Evolutionary conservation across 305 asterid species (phyloP).

Genomic region (Withania somnifera): DNA sequence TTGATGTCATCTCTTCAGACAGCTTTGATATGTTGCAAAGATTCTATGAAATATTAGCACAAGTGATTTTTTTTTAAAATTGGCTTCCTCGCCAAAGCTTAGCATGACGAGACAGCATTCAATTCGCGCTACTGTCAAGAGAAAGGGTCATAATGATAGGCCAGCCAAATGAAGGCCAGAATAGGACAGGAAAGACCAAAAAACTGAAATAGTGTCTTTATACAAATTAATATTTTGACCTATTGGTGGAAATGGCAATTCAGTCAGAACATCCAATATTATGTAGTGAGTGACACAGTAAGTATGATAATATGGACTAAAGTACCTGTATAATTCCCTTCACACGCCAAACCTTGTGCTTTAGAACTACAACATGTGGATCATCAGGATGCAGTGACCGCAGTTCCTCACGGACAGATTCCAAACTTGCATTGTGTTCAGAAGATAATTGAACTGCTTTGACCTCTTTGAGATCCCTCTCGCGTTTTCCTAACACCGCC

Average conservation of each 20-base stretch:
- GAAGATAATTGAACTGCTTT: slow-evolving; percentile 54
- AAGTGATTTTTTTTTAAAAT: background rate
- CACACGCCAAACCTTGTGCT: slow-evolving; percentile 75
- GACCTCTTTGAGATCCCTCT: slow-evolving; percentile 24
- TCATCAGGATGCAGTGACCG: slow-evolving; percentile 54
- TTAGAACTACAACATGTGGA: slow-evolving; percentile 55
- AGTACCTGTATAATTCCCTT: slow-evolving; percentile 69
- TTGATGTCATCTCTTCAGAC: background rate
- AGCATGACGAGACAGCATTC: background rate
- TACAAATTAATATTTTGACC: background rate
- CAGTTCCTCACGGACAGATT: slow-evolving; percentile 54
- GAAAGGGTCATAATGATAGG: background rate
- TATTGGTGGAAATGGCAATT: background rate
- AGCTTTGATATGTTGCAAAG: background rate
- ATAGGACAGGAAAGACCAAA: background rate
- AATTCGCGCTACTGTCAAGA: background rate
- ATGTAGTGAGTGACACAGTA: background rate
- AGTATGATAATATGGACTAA: background rate
- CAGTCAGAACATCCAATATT: background rate
- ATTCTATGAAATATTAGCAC: background rate
- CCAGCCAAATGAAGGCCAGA: background rate
- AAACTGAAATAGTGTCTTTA: background rate
- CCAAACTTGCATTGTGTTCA: slow-evolving; percentile 55
- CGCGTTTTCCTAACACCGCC: slow-evolving; percentile 47
- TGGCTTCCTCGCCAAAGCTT: background rate